These are phyloP conservation scores for Oryza glaberrima DNA, from an alignment of 176 grass and related monocot genomes.

Conservation along the genomic window DNA sequence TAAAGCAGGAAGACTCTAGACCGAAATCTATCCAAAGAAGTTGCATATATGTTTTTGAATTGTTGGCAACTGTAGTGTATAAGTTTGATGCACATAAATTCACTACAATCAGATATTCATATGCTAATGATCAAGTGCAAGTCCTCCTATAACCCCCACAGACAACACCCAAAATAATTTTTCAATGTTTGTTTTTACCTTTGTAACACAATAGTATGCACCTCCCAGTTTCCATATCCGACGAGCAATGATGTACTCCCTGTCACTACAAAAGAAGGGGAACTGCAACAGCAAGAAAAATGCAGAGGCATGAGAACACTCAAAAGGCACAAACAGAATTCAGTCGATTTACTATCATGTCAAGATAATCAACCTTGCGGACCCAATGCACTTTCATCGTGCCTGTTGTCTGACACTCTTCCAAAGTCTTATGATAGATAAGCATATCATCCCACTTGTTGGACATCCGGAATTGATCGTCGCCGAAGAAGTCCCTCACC, in stretches of 20 bases:
- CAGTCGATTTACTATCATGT: not conserved
- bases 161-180: not conserved
- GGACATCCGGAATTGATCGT: constrained; percentile 80
- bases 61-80: not conserved
- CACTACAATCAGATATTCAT: constrained; percentile 6
- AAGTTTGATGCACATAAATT: constrained; percentile 10
- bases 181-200: constrained; percentile 51
- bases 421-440: constrained; percentile 66
- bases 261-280: constrained; percentile 94
- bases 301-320: constrained; percentile 11
- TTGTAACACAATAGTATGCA: constrained; percentile 82
- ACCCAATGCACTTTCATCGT: constrained; percentile 85
- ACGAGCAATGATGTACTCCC: constrained; percentile 90
- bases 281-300: constrained; percentile 54
- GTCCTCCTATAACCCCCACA: not conserved
- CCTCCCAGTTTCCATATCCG: constrained; percentile 80
- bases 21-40: not conserved
- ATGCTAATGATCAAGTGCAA: constrained; percentile 10
- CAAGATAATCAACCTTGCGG: constrained; percentile 59
- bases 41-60: not conserved
- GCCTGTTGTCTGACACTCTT: constrained; percentile 69
- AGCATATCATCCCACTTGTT: constrained; percentile 99
- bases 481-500: constrained; percentile 86
- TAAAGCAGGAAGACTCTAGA: constrained; percentile 7
- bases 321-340: not conserved